phyloP scores from a whole-genome alignment of 495 filamentous ascomycete genomes.

The Talaromyces borbonicus region DNA sequence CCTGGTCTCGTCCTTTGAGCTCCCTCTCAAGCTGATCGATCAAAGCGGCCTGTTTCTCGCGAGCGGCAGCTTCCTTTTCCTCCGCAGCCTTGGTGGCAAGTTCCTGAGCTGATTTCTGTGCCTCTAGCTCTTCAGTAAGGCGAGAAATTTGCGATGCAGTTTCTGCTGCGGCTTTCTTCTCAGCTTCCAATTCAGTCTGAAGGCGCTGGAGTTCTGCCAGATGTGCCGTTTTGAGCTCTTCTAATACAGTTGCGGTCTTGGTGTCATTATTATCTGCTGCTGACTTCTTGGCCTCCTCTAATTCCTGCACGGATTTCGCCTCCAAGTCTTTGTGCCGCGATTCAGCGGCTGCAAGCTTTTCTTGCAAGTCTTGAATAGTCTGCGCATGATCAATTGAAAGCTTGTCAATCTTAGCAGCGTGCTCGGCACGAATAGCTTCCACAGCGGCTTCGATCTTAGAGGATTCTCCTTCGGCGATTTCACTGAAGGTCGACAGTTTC shows the following conservation, averaged over 20 bases:
- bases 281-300: slow-evolving; percentile 30
- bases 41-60: slow-evolving; percentile 19
- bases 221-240: slow-evolving; percentile 31
- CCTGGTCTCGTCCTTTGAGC: slow-evolving; percentile 32
- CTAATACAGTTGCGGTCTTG: slow-evolving; percentile 23
- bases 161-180: slow-evolving; percentile 25
- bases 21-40: slow-evolving; percentile 30
- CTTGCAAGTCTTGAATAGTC: slow-evolving; percentile 26
- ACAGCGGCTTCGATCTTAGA: slow-evolving; percentile 17
- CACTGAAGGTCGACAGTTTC: slow-evolving; percentile 26
- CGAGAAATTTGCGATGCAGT: slow-evolving; percentile 30
- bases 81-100: slow-evolving; percentile 17
- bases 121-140: slow-evolving; percentile 30
- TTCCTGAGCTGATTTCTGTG: slow-evolving; percentile 23
- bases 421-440: slow-evolving; percentile 26
- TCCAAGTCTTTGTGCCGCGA: slow-evolving; percentile 30
- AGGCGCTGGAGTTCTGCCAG: slow-evolving; percentile 28
- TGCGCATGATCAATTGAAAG: slow-evolving; percentile 27
- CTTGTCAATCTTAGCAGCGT: slow-evolving; percentile 29
- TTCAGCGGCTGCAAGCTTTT: slow-evolving; percentile 31
- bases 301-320: slow-evolving; percentile 29
- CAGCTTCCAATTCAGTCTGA: slow-evolving; percentile 26
- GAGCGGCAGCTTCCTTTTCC: slow-evolving; percentile 29
- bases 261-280: slow-evolving; percentile 28
- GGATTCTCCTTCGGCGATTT: slow-evolving; percentile 17